phyloP scores from a whole-genome alignment of 306 rosid genomes.

The Pterocarpus macrocarpus region DNA sequence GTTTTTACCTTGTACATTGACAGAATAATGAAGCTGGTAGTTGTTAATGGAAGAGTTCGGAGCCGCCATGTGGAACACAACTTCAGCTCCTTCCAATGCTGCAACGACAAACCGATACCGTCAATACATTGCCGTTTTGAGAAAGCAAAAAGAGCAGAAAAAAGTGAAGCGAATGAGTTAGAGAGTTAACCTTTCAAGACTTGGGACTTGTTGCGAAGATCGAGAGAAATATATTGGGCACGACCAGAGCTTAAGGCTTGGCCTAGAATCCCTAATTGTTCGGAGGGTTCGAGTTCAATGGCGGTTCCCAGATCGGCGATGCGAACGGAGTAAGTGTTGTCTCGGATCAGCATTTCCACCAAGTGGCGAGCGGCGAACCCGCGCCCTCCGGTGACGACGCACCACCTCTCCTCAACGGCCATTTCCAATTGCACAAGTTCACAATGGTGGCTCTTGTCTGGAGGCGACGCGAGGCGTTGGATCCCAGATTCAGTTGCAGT shows the following conservation, averaged over 20 bases:
- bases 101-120: constrained; percentile 26
- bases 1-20: constrained; percentile 81
- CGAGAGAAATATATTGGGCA: constrained; percentile 71
- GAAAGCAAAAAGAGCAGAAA: too few relatives aligned
- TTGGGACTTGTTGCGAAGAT: constrained; percentile 83
- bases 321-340: constrained; percentile 65
- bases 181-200: constrained; percentile 63
- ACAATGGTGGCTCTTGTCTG: too few relatives aligned
- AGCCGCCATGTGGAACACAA: constrained; percentile 98
- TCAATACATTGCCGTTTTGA: background rate
- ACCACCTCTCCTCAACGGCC: constrained; percentile 70
- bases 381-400: constrained; percentile 94
- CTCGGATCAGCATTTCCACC: constrained; percentile 74
- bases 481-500: constrained; percentile 27
- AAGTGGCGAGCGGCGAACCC: constrained; percentile 97
- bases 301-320: constrained; percentile 77
- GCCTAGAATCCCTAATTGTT: constrained; percentile 72
- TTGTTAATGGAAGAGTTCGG: constrained; percentile 89
- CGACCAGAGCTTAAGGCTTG: constrained; percentile 77
- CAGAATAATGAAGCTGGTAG: constrained; percentile 83
- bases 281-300: constrained; percentile 72
- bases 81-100: constrained; percentile 89
- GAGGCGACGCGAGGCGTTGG: background rate
- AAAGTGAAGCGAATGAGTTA: background rate
- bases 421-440: constrained; percentile 18